phyloP scores from a whole-genome alignment of 1,284 basidiomycete genomes.

The Serendipita sp. region DNA sequence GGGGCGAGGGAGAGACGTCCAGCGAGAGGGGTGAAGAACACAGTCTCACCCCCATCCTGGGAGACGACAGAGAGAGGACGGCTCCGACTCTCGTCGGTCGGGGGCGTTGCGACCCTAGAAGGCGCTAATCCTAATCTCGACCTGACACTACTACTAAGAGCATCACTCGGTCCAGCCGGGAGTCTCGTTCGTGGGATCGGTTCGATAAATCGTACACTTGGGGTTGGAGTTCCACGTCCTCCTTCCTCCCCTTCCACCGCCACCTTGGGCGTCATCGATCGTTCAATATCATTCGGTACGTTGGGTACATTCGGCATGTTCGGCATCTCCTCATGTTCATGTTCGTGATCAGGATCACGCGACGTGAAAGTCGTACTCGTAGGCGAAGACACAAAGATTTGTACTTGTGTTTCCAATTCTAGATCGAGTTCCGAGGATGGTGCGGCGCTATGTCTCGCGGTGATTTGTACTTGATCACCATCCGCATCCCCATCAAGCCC shows the following conservation, averaged over 20 bases:
- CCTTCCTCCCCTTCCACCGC: no score
- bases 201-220: no score
- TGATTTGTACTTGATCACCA: neutral
- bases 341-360: no score
- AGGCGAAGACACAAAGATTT: slow-evolving; percentile 6
- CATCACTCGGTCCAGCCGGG: neutral
- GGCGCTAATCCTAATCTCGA: neutral
- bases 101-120: neutral
- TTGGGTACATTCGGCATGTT: neutral
- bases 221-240: no score
- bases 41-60: neutral
- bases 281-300: no score
- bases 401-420: neutral
- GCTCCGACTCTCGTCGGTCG: no score
- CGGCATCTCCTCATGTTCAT: neutral
- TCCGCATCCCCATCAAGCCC: no score
- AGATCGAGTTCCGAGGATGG: neutral
- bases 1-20: neutral
- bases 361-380: neutral
- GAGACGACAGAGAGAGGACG: no score
- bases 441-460: neutral
- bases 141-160: neutral
- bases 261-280: no score
- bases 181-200: no score
- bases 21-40: neutral